Percentiles rank a stretch among this genome's conserved stretches.
These are phyloP conservation scores for Hyaloscypha bicolor DNA, from an alignment of 495 filamentous ascomycete genomes.

Conservation along the genomic window DNA sequence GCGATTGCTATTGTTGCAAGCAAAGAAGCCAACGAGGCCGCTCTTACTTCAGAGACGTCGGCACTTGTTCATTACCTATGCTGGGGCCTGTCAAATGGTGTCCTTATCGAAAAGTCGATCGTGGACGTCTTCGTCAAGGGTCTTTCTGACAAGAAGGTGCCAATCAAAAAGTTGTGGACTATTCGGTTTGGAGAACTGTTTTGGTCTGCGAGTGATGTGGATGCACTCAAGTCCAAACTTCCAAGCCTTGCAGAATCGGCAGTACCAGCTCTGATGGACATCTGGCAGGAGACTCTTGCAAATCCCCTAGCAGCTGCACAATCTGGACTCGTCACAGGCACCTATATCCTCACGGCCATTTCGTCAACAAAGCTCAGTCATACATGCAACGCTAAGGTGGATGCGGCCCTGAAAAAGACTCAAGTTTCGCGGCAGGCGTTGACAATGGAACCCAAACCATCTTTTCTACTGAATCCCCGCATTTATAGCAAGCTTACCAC, in stretches of 20 bases:
- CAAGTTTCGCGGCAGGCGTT: conserved; percentile 65
- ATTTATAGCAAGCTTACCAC: conserved; percentile 75
- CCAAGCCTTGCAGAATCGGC: conserved; percentile 60
- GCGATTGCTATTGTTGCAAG: conserved; percentile 63
- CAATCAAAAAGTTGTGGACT: conserved; percentile 80
- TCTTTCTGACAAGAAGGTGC: conserved; percentile 77
- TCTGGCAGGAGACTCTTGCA: conserved; percentile 71
- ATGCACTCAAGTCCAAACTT: conserved; percentile 45
- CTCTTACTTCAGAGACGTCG: conserved; percentile 71
- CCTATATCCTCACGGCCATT: conserved; percentile 72
- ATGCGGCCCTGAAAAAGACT: conserved; percentile 55
- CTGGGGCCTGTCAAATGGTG: conserved; percentile 57
- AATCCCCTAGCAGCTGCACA: conserved; percentile 79
- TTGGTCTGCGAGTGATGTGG: conserved; percentile 52
- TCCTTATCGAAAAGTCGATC: conserved; percentile 62
- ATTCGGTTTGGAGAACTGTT: conserved; percentile 72
- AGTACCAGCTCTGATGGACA: conserved; percentile 66
- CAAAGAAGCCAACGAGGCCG: conserved; percentile 87
- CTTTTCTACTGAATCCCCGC: conserved; percentile 80
- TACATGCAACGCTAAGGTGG: conserved; percentile 44
- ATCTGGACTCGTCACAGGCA: conserved; percentile 71
- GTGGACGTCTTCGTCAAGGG: conserved; percentile 78
- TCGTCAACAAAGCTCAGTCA: conserved; percentile 46
- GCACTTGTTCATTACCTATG: conserved; percentile 65
- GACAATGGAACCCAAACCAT: conserved; percentile 69